A percentile compares a stretch with the other conserved stretches of the same genome.
phyloP scores from a whole-genome alignment of 176 grass and related monocot species.

The Microstegium vimineum region DNA sequence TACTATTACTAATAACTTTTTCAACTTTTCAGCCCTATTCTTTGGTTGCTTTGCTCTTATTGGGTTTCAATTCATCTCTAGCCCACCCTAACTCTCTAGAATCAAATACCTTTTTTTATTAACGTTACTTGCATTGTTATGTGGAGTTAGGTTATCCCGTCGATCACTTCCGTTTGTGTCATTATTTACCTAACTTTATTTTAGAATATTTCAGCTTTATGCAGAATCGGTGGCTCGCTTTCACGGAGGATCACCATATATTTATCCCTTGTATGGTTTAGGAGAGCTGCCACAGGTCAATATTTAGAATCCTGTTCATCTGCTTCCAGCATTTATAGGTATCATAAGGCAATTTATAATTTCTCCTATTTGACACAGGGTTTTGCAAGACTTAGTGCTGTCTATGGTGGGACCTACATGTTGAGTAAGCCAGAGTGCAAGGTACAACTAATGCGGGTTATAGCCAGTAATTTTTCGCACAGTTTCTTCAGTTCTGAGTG shows the following conservation, averaged over 20 bases:
- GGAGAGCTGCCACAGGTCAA: slow-evolving; percentile 53
- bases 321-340: too few relatives aligned
- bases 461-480: background rate
- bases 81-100: background rate
- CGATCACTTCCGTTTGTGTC: background rate
- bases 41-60: too few relatives aligned
- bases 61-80: too few relatives aligned
- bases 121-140: background rate
- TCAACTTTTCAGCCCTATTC: too few relatives aligned
- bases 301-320: too few relatives aligned
- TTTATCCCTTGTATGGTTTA: slow-evolving; percentile 89
- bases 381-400: slow-evolving; percentile 85
- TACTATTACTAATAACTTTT: too few relatives aligned
- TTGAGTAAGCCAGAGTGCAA: slow-evolving; percentile 90
- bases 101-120: background rate
- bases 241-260: slow-evolving; percentile 95
- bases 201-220: slow-evolving; percentile 53
- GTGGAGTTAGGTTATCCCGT: background rate
- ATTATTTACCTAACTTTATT: background rate
- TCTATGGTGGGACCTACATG: slow-evolving; percentile 94
- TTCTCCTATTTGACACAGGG: slow-evolving; percentile 34
- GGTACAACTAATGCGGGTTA: slow-evolving; percentile 22
- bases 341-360: too few relatives aligned
- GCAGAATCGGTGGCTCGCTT: slow-evolving; percentile 83
- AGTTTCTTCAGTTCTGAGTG: background rate